These are phyloP conservation scores for Xylaria polymorpha DNA, from an alignment of 2,329 filamentous ascomycete genomes.

Conservation along the genomic window DNA sequence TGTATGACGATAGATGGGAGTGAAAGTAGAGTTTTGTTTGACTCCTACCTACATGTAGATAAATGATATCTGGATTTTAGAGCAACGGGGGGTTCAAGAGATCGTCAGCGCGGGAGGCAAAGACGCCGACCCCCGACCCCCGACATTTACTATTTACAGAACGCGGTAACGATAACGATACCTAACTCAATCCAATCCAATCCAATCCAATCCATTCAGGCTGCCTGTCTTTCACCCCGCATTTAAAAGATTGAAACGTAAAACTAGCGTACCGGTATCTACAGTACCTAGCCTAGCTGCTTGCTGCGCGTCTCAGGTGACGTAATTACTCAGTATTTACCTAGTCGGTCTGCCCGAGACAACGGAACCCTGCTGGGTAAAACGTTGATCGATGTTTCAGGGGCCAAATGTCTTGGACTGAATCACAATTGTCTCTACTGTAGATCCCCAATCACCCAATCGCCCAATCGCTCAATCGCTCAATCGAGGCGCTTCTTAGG, in stretches of 20 bases:
- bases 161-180: too few relatives aligned
- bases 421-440: slow-evolving; percentile 2
- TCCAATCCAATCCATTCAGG: too few relatives aligned
- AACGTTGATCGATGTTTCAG: not conserved
- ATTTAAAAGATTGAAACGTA: not conserved
- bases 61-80: not conserved
- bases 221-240: not conserved
- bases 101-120: slow-evolving; percentile 18
- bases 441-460: not conserved
- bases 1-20: not conserved
- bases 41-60: too few relatives aligned
- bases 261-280: not conserved
- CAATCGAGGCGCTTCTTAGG: too few relatives aligned
- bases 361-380: not conserved
- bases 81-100: not conserved
- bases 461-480: too few relatives aligned
- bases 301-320: not conserved
- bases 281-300: too few relatives aligned
- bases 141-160: too few relatives aligned
- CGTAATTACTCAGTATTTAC: not conserved
- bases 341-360: not conserved
- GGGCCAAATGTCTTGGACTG: slow-evolving; percentile 5
- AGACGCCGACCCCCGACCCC: slow-evolving; percentile 27
- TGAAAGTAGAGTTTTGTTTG: too few relatives aligned
- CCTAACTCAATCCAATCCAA: too few relatives aligned